A percentile compares a stretch with the other conserved stretches of the same genome.
Evolutionary conservation across 345 rosid species (phyloP).

Genomic region (Lepidium didymum): DNA sequence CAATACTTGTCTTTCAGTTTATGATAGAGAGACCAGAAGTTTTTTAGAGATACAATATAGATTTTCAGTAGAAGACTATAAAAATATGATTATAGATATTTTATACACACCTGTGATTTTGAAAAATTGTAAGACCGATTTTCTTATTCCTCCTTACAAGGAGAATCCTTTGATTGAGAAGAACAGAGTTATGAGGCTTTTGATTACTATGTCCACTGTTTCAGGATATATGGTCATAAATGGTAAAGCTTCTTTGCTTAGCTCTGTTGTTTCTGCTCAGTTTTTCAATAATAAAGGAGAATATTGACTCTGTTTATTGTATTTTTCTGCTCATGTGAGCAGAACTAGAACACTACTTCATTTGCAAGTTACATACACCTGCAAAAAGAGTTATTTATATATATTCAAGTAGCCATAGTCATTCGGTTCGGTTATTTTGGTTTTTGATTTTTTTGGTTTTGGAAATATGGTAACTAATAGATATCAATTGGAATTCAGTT

Average conservation of each 20-base stretch:
- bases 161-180: slow-evolving; percentile 9
- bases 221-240: slow-evolving; percentile 2
- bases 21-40: neutral
- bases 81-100: neutral
- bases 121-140: neutral
- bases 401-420: too few relatives aligned
- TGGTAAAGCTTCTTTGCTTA: neutral
- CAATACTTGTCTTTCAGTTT: neutral
- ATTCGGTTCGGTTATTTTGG: too few relatives aligned
- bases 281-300: neutral
- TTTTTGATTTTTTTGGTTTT: too few relatives aligned
- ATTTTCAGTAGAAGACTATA: neutral
- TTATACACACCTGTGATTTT: neutral
- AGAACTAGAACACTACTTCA: too few relatives aligned
- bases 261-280: neutral
- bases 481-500: too few relatives aligned
- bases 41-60: neutral
- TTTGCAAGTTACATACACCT: too few relatives aligned
- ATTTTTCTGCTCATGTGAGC: too few relatives aligned
- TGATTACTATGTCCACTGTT: slow-evolving; percentile 18
- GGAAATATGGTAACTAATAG: too few relatives aligned
- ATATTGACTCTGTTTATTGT: neutral
- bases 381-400: too few relatives aligned
- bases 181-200: slow-evolving; percentile 11
- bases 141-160: neutral